Percentiles rank a stretch among this genome's conserved stretches.
Evolutionary conservation across 2,329 filamentous ascomycete species (phyloP).

Genomic region (Cytospora paraplurivora): DNA sequence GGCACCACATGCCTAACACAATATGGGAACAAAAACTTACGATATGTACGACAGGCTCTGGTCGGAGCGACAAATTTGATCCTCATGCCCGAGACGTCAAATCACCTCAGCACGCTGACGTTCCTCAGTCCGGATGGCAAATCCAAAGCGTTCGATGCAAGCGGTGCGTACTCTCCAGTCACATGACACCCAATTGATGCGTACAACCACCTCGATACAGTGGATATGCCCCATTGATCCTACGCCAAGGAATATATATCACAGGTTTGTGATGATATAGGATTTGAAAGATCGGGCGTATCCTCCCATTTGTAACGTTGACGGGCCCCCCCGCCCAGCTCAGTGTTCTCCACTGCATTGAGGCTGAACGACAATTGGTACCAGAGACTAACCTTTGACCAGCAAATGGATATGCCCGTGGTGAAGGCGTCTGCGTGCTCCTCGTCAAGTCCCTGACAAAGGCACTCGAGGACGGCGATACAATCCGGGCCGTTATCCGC

Average conservation of each 20-base stretch:
- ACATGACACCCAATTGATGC: not conserved
- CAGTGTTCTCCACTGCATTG: no score
- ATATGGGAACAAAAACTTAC: constrained; percentile 32
- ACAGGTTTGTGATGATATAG: no score
- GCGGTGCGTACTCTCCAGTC: constrained; percentile 32
- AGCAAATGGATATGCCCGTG: constrained; percentile 54
- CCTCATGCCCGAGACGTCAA: constrained; percentile 39
- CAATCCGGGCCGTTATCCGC: constrained; percentile 46
- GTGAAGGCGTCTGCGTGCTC: constrained; percentile 51
- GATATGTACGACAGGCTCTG: constrained; percentile 34
- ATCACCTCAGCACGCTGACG: constrained; percentile 39
- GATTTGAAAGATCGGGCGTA: no score
- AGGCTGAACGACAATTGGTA: not conserved
- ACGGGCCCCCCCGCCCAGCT: no score
- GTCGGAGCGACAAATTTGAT: constrained; percentile 40
- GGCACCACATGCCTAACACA: not conserved
- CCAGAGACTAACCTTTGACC: not conserved
- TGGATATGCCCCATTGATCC: no score
- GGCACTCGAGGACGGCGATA: constrained; percentile 28
- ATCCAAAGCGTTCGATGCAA: constrained; percentile 46
- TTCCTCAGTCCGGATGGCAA: constrained; percentile 42
- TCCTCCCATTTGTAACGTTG: no score
- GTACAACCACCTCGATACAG: not conserved
- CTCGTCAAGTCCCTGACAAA: constrained; percentile 38
- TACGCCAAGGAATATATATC: no score